A percentile compares a stretch with the other conserved stretches of the same genome.
Evolutionary conservation across 2,329 filamentous ascomycete species (phyloP).

Genomic region (Stemphylium vesicarium): DNA sequence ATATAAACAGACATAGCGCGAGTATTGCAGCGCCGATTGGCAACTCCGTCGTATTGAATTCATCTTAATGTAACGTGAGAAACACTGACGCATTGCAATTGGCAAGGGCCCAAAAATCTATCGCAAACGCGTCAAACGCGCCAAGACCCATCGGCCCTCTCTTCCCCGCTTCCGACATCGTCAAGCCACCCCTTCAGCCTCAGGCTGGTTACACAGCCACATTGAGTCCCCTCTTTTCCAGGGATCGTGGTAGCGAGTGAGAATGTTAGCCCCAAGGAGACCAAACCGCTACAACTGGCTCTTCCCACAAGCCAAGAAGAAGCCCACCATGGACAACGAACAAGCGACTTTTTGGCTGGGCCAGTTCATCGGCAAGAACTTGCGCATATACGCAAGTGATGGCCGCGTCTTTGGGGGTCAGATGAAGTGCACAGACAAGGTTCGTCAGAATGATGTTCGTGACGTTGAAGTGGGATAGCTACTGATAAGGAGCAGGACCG

Average conservation of each 20-base stretch:
- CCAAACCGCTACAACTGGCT: slow-evolving; percentile 26
- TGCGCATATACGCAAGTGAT: slow-evolving; percentile 82
- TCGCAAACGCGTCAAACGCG: slow-evolving; percentile 34
- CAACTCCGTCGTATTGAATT: slow-evolving; percentile 39
- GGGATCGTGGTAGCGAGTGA: not conserved
- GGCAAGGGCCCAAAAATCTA: slow-evolving; percentile 20
- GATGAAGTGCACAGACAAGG: slow-evolving; percentile 94
- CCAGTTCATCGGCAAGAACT: slow-evolving; percentile 75
- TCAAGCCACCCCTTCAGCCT: slow-evolving; percentile 14
- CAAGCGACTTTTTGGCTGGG: slow-evolving; percentile 64
- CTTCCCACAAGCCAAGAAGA: slow-evolving; percentile 22
- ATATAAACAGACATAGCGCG: slow-evolving; percentile 14
- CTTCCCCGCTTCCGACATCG: slow-evolving; percentile 3
- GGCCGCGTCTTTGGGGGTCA: slow-evolving; percentile 86
- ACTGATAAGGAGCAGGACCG: slow-evolving; percentile 65
- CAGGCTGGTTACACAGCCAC: slow-evolving; percentile 20
- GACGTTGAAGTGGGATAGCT: not conserved
- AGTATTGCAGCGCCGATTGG: slow-evolving; percentile 29
- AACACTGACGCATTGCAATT: slow-evolving; percentile 1
- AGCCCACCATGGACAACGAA: slow-evolving; percentile 55
- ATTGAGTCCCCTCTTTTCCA: slow-evolving; percentile 18
- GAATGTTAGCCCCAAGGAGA: slow-evolving; percentile 15
- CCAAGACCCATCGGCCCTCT: slow-evolving; percentile 26
- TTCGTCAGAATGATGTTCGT: slow-evolving; percentile 51
- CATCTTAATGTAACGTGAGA: slow-evolving; percentile 31